phyloP scores from a whole-genome alignment of 2,329 filamentous ascomycete genomes.

The Beauveria brongniartii region DNA sequence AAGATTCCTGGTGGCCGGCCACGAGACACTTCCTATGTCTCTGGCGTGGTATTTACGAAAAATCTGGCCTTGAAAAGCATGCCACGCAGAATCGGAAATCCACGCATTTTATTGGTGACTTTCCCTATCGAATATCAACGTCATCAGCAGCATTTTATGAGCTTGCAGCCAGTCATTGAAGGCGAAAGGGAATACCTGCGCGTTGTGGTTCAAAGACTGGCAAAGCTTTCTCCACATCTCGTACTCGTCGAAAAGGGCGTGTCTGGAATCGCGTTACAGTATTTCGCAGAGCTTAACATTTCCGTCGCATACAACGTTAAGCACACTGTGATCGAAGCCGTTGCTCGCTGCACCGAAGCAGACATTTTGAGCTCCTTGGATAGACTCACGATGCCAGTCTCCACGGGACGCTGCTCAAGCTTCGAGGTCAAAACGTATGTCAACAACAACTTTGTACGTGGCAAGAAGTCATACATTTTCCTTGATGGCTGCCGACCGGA shows the following conservation, averaged over 20 bases:
- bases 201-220: constrained; percentile 86
- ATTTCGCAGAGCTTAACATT: constrained; percentile 80
- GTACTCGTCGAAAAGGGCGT: constrained; percentile 90
- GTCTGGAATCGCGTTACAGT: constrained; percentile 81
- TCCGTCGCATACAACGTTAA: constrained; percentile 97
- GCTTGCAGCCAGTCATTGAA: constrained; percentile 88
- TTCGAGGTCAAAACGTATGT: constrained; percentile 97
- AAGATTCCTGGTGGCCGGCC: constrained; percentile 88
- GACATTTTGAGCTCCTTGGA: constrained; percentile 92
- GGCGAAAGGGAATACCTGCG: constrained; percentile 91
- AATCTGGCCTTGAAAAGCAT: constrained; percentile 95
- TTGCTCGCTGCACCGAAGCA: constrained; percentile 85
- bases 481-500: constrained; percentile 83
- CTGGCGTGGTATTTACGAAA: constrained; percentile 94
- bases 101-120: constrained; percentile 83
- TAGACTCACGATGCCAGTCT: constrained; percentile 67
- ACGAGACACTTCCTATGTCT: constrained; percentile 90
- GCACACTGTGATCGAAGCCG: constrained; percentile 87
- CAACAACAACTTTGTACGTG: constrained; percentile 61
- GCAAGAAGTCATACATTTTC: constrained; percentile 93
- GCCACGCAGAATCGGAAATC: constrained; percentile 75
- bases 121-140: constrained; percentile 95
- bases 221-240: constrained; percentile 74
- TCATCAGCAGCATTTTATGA: constrained; percentile 88
- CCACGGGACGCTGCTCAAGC: constrained; percentile 70